phyloP scores from a whole-genome alignment of 441 rosid species.

The Hypseocharis bilobata region DNA sequence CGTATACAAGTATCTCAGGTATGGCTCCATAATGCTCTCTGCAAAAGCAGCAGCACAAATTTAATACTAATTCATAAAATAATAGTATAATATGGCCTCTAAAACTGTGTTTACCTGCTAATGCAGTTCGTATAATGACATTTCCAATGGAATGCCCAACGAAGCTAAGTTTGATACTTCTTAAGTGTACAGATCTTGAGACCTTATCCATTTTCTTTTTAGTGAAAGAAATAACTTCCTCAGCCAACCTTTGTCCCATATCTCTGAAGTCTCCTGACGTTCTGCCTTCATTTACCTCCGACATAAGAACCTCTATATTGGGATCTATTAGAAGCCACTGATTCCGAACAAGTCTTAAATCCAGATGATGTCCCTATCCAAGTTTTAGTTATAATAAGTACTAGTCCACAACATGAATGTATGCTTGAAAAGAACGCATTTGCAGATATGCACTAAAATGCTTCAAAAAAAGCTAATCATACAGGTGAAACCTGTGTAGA shows the following conservation, averaged over 20 bases:
- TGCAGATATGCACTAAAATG: too few species aligned
- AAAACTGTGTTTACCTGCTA: slow-evolving; percentile 47
- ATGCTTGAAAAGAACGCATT: too few species aligned
- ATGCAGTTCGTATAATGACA: slow-evolving; percentile 73
- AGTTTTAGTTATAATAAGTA: slow-evolving; percentile 12
- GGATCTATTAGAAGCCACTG: slow-evolving; percentile 96
- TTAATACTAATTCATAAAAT: slow-evolving; percentile 6
- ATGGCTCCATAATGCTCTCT: slow-evolving; percentile 83
- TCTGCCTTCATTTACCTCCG: slow-evolving; percentile 74
- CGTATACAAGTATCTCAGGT: slow-evolving; percentile 47
- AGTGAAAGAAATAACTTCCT: slow-evolving; percentile 66
- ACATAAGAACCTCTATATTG: slow-evolving; percentile 78
- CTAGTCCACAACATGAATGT: slow-evolving; percentile 6
- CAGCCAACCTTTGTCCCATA: slow-evolving; percentile 82
- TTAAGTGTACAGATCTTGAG: slow-evolving; percentile 45
- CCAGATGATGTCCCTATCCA: slow-evolving; percentile 81
- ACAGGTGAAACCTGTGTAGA: not conserved
- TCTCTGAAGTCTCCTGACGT: slow-evolving; percentile 82
- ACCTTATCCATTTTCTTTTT: slow-evolving; percentile 67
- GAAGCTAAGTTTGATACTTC: slow-evolving; percentile 69
- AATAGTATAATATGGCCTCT: slow-evolving; percentile 9
- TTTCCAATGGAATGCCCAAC: slow-evolving; percentile 96
- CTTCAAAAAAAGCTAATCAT: not conserved
- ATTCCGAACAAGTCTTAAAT: slow-evolving; percentile 75
- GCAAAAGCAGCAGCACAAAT: slow-evolving; percentile 20